Evolutionary conservation across 1,284 basidiomycete species (phyloP).

Genomic region (Ceratobasidium sp.): DNA sequence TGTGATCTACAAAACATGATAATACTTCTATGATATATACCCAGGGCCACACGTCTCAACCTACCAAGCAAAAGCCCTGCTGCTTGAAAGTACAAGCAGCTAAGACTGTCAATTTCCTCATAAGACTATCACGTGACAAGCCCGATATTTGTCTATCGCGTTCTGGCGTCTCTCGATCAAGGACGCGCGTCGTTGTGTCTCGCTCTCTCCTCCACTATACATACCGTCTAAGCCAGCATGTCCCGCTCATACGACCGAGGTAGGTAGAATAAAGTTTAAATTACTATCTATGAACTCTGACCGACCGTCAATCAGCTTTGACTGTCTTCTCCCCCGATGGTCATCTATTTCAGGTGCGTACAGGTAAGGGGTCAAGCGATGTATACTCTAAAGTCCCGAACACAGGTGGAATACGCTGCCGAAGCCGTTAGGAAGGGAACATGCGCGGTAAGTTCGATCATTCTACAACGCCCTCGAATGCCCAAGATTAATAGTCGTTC

Average conservation of each 20-base stretch:
- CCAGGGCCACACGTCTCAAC: too few relatives aligned
- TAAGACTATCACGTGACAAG: constrained; percentile 30
- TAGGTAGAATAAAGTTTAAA: constrained; percentile 46
- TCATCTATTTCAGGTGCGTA: constrained; percentile 83
- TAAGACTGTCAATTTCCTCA: too few relatives aligned
- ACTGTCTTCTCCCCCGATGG: constrained; percentile 96
- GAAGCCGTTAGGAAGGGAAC: constrained; percentile 93
- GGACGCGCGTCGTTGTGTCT: constrained; percentile 32
- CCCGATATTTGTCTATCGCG: constrained; percentile 25
- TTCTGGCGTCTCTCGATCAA: constrained; percentile 33
- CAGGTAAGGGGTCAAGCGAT: constrained; percentile 42
- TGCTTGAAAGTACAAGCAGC: too few relatives aligned
- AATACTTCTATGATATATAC: too few relatives aligned
- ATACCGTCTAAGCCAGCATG: constrained; percentile 17
- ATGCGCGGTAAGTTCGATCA: constrained; percentile 75
- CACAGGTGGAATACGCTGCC: constrained; percentile 38
- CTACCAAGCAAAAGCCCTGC: too few relatives aligned
- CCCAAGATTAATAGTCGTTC: background rate
- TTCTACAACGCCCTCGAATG: background rate
- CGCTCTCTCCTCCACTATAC: constrained; percentile 2
- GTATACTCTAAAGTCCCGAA: constrained; percentile 38
- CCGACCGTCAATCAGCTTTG: constrained; percentile 61
- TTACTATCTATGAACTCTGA: background rate
- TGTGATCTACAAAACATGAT: too few relatives aligned
- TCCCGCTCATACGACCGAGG: constrained; percentile 81